phyloP scores from a whole-genome alignment of 345 rosid species.

The Boechera retrofracta region DNA sequence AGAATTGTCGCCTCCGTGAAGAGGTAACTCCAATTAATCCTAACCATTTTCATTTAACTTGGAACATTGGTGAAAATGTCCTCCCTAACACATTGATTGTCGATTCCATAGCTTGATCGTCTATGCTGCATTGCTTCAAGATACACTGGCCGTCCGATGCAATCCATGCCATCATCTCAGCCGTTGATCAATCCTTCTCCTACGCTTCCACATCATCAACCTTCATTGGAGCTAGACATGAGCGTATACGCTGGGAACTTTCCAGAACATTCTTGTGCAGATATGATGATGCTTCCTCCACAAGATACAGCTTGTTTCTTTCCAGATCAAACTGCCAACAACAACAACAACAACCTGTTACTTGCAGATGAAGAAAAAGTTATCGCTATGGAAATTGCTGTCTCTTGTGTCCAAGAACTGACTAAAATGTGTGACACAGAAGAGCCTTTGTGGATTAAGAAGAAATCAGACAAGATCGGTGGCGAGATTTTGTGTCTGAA shows the following conservation, averaged over 20 bases:
- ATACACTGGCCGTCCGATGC: constrained; percentile 59
- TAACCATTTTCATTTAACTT: background rate
- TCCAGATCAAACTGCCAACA: constrained; percentile 49
- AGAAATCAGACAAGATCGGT: constrained; percentile 39
- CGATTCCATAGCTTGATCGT: constrained; percentile 63
- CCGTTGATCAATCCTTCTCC: constrained; percentile 49
- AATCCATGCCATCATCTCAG: constrained; percentile 50
- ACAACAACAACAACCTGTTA: constrained; percentile 43
- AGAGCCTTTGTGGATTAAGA: constrained; percentile 78
- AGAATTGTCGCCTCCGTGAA: constrained; percentile 85
- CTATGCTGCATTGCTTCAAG: constrained; percentile 65
- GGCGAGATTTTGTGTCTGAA: constrained; percentile 55
- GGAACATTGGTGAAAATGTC: background rate
- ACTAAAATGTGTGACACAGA: constrained; percentile 61
- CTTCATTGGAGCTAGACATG: constrained; percentile 82
- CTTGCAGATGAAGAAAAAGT: constrained; percentile 73
- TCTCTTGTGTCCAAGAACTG: constrained; percentile 72
- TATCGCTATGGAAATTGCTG: constrained; percentile 71
- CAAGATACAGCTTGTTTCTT: constrained; percentile 47
- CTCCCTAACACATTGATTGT: background rate
- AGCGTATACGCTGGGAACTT: constrained; percentile 60
- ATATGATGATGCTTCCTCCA: constrained; percentile 57
- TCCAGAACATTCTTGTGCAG: constrained; percentile 52
- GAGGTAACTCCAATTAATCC: constrained; percentile 54
- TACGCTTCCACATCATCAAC: constrained; percentile 48